These are phyloP conservation scores for Raddia guianensis DNA, from an alignment of 176 grass and related monocot genomes.

Conservation along the genomic window DNA sequence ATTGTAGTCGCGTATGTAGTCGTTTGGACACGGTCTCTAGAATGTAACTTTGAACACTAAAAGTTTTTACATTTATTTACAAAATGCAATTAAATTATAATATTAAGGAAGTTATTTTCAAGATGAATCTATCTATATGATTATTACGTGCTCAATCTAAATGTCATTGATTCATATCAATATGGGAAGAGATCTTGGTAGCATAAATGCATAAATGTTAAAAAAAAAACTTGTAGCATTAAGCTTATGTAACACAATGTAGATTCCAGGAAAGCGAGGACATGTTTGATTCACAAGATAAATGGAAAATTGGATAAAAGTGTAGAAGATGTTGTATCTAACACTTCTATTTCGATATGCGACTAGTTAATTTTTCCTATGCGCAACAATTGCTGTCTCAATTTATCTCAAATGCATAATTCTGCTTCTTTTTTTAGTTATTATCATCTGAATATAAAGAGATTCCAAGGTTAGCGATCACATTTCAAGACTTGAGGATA, in stretches of 20 bases:
- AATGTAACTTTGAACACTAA: too few relatives aligned
- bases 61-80: too few relatives aligned
- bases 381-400: conserved; percentile 4
- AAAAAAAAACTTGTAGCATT: neutral
- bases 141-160: neutral
- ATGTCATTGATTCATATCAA: conserved; percentile 10
- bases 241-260: conserved; percentile 14
- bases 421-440: conserved; percentile 15
- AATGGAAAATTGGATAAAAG: neutral
- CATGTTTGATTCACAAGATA: neutral
- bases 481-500: conserved; percentile 46
- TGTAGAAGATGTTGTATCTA: neutral
- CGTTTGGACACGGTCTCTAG: too few relatives aligned
- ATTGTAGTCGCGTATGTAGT: too few relatives aligned
- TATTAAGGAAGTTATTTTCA: too few relatives aligned
- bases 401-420: conserved; percentile 4
- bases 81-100: too few relatives aligned
- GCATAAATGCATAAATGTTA: too few relatives aligned
- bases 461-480: conserved; percentile 18
- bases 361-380: neutral
- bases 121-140: too few relatives aligned
- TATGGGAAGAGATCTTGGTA: neutral
- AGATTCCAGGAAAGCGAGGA: conserved; percentile 1
- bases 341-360: neutral
- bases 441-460: conserved; percentile 47